Evolutionary conservation across 768 basidiomycete genomes (phyloP).

Genomic region (Boletus rufocinnamomeus): DNA sequence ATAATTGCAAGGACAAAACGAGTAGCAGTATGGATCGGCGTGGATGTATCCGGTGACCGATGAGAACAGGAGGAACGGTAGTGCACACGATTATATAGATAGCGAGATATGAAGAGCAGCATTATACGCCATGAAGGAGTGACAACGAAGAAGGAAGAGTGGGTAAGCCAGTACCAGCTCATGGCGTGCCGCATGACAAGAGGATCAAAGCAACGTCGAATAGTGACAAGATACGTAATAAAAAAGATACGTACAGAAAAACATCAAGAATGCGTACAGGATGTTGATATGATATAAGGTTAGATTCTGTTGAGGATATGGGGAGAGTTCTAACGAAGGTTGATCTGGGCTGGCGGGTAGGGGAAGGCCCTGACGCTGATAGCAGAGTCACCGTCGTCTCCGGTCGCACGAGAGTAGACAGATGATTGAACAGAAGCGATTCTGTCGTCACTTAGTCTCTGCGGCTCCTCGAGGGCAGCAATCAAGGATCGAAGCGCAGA

Average conservation of each 20-base stretch:
- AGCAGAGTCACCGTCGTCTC: slow-evolving; percentile 30
- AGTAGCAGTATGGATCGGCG: not conserved
- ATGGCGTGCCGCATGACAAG: slow-evolving; percentile 13
- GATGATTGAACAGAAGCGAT: slow-evolving; percentile 64
- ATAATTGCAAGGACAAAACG: not conserved
- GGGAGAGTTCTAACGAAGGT: slow-evolving; percentile 7
- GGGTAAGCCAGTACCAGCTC: slow-evolving; percentile 20
- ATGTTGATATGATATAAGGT: slow-evolving; percentile 1
- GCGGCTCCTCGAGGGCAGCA: slow-evolving; percentile 58
- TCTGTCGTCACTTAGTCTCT: slow-evolving; percentile 48
- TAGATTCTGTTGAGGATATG: not conserved
- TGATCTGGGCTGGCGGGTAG: slow-evolving; percentile 28
- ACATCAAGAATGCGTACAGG: slow-evolving; percentile 14
- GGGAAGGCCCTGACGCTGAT: slow-evolving; percentile 33
- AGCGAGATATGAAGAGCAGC: slow-evolving; percentile 1
- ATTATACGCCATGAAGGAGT: slow-evolving; percentile 17
- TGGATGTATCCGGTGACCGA: slow-evolving; percentile 1
- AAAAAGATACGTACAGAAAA: slow-evolving; percentile 20
- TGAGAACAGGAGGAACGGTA: slow-evolving; percentile 5
- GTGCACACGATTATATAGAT: slow-evolving; percentile 12
- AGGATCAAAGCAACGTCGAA: slow-evolving; percentile 8
- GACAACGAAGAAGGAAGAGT: slow-evolving; percentile 2
- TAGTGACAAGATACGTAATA: slow-evolving; percentile 7
- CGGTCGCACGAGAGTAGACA: slow-evolving; percentile 29
- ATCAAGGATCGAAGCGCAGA: slow-evolving; percentile 62